phyloP scores from a whole-genome alignment of 2,329 filamentous ascomycete genomes.

The Macrophomina phaseolina region DNA sequence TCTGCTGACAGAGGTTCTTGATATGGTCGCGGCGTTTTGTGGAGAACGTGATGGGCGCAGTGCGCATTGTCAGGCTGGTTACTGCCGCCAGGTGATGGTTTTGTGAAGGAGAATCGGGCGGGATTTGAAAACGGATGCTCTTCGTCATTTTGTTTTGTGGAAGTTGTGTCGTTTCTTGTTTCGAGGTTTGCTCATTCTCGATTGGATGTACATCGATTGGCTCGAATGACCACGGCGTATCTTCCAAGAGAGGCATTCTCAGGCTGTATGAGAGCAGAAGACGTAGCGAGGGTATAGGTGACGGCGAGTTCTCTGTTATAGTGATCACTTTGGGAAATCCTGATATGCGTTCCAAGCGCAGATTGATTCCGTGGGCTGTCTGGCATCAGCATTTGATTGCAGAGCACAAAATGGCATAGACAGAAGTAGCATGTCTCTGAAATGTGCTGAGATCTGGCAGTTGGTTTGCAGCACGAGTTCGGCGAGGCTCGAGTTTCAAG shows the following conservation, averaged over 20 bases:
- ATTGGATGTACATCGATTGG: neutral
- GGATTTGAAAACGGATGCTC: neutral
- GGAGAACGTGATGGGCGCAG: no score
- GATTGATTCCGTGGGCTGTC: neutral
- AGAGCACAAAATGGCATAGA: neutral
- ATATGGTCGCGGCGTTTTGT: no score
- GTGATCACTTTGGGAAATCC: neutral
- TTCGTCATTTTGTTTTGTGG: neutral
- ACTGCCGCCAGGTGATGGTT: no score
- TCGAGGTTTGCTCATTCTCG: neutral
- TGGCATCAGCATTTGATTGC: neutral
- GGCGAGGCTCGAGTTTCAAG: neutral
- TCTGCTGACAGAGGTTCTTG: no score
- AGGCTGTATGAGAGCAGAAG: neutral
- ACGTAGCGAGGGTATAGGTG: neutral
- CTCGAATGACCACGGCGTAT: slow-evolving; percentile 1
- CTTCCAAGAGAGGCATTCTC: neutral
- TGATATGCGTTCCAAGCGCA: neutral
- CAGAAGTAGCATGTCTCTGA: neutral
- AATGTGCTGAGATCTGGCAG: neutral
- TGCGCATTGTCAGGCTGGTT: no score
- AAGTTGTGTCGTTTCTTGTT: neutral
- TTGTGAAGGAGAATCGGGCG: neutral
- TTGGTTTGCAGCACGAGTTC: neutral
- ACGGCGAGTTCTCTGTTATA: neutral